Base-by-base conservation (phyloP, 768 basidiomycete genomes). In the Podaxis mareebaensis region DNA sequence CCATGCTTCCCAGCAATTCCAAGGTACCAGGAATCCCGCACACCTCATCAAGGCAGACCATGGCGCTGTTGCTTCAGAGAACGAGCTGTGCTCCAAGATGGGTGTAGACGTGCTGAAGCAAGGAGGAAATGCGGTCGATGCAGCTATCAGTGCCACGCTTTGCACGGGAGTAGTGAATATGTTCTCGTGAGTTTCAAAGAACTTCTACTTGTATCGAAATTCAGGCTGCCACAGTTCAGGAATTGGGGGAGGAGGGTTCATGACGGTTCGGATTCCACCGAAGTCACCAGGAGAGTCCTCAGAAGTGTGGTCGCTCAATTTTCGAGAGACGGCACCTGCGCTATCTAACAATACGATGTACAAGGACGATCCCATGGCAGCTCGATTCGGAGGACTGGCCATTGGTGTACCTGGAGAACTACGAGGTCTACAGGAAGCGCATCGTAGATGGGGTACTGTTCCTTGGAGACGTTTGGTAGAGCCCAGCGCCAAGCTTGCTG, bases 391-490 rank as follows among this genome's bases (percentile, higher is more conserved):
- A 3, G 96, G 97, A 3, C 77, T 98, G 59, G 74, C 94, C 5
- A 85, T 96, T n/a, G 96, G 85, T 24, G 89, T 97, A 0, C 97
- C 97, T 1, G 92, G 96, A 8, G 96, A 99, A 76, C 73, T 99
- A 52, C 84, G 90, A 24, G 97, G 96, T 10, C 82, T 98, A 36
- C 86, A 90, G 72, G 91, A 89, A 71, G 93, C 92, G 0, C 90
- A 96, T 74, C 78, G 80, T 46, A 83, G 88, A 26, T 97, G 95
- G 88, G 96, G 95, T 0, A 83, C 76, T 40, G 69, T 97, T 12
- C 81, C 89, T 0, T 99, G 97, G 97, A 76, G 80, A 46, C 76
- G 82, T 33, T 80, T 99, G 24, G 84, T 99, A 17, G 76, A 85
- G 67, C 95, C 96, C 0, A 88, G 85, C 36, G 84, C 88, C 4